These are phyloP conservation scores for Brassica carinata DNA, from an alignment of 345 rosid genomes.

Conservation along the genomic window DNA sequence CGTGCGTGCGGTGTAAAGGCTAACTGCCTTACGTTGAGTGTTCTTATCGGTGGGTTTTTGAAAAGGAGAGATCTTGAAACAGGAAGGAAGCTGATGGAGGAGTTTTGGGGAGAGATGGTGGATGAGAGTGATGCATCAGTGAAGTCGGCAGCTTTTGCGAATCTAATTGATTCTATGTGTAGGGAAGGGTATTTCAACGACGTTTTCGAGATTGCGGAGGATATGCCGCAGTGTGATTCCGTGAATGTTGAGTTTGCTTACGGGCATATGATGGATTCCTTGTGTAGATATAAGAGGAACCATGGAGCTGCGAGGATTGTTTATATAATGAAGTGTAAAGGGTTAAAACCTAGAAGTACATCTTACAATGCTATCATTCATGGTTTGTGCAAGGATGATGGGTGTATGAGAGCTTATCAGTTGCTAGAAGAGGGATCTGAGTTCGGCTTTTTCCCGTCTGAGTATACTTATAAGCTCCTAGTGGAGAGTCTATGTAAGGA, in stretches of 20 bases:
- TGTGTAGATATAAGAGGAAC: slow-evolving; percentile 58
- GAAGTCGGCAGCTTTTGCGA: slow-evolving; percentile 66
- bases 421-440: slow-evolving; percentile 69
- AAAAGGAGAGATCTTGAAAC: slow-evolving; percentile 47
- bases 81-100: slow-evolving; percentile 49
- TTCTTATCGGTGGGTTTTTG: slow-evolving; percentile 62
- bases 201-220: slow-evolving; percentile 66
- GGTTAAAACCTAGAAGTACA: slow-evolving; percentile 52
- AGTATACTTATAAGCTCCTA: slow-evolving; percentile 67
- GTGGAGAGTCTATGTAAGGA: slow-evolving; percentile 73
- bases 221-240: slow-evolving; percentile 63
- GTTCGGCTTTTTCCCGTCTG: slow-evolving; percentile 69
- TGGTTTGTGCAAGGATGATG: slow-evolving; percentile 72
- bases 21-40: slow-evolving; percentile 66
- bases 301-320: slow-evolving; percentile 86
- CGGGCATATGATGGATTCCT: slow-evolving; percentile 74
- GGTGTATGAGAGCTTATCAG: slow-evolving; percentile 81
- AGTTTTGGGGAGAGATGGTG: slow-evolving; percentile 67
- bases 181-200: slow-evolving; percentile 65
- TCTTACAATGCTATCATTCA: slow-evolving; percentile 81
- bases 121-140: slow-evolving; percentile 46
- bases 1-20: slow-evolving; percentile 43
- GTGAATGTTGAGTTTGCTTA: slow-evolving; percentile 59
- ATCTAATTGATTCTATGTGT: slow-evolving; percentile 67
- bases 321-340: slow-evolving; percentile 69